Evolutionary conservation across 177 flowering plant genomes (phyloP), one percentile per base, ranked within the genome.

Genomic region (Tripterygium wilfordii): DNA sequence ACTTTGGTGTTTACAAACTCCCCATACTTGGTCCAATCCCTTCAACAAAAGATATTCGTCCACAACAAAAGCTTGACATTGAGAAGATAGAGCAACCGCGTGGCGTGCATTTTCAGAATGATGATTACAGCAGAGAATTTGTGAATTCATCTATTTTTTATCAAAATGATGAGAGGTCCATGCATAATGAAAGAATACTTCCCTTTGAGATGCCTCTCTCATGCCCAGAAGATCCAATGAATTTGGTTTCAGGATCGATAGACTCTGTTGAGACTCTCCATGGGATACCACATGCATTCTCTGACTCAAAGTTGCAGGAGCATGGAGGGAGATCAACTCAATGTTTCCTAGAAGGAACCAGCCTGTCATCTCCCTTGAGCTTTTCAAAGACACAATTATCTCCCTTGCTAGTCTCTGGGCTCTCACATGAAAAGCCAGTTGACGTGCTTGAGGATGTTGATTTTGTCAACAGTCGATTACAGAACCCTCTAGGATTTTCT

Each of bases 271-370:
- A 46, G 45, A 54, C 61, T 47, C 53, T 44, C 36, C 71, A 27
- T 22, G 77, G 75, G 10, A 60, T 74, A 54, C 45, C 70, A 21
- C 79, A 74, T 65, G 71, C 79, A 26, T 60, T 57, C 63, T 74
- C 83, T 49, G 79, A 77, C 53, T 71, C 83, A 31, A 63, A 60
- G 59, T 68, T 74, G 36, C 73, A 72, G 45, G 71, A 65, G 55
- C 63, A 47, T 43, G 83, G 75, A 54, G 72, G 60, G 6, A 65
- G 42, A 27, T 65, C 77, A 20, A 30, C 50, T 33, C 71, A 64
- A 49, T 60, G 76, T 51, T 77, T 76, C 9, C 77, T 62, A 35
- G 88, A 83, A 57, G 78, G 66, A 51, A 35, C 23, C 18, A 62
- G 66, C 53, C 65, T 68, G 22, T 69, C 67, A 25, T 60, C 66